These are phyloP conservation scores for Zoysia japonica DNA, from an alignment of 176 grass and related monocot genomes.

Conservation along the genomic window DNA sequence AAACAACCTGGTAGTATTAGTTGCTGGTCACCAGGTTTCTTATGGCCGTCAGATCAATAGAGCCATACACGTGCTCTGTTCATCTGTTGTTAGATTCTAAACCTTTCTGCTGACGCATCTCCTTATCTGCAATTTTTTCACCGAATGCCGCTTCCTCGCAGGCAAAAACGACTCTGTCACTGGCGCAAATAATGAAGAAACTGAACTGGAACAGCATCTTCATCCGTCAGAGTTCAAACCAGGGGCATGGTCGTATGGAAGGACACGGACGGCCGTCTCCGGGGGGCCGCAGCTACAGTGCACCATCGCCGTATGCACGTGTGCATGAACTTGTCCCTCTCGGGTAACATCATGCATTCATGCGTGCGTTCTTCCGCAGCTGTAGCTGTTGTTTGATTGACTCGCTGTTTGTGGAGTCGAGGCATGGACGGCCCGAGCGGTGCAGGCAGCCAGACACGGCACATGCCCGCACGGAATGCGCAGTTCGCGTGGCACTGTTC, in stretches of 20 bases:
- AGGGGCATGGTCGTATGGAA: background rate
- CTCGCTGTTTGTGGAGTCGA: slow-evolving; percentile 35
- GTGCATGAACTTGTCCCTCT: slow-evolving; percentile 46
- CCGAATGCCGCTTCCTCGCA: background rate
- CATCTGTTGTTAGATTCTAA: background rate
- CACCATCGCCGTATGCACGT: slow-evolving; percentile 44
- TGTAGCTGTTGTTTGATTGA: slow-evolving; percentile 38
- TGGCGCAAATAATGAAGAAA: background rate
- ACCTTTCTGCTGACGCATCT: background rate
- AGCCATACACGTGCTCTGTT: background rate
- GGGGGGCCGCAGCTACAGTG: slow-evolving; percentile 57
- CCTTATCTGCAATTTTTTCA: background rate
- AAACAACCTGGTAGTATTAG: slow-evolving; percentile 1
- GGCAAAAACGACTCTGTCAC: slow-evolving; percentile 8
- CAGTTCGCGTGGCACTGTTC: slow-evolving; percentile 38
- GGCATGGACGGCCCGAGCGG: slow-evolving; percentile 32
- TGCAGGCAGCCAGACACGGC: slow-evolving; percentile 36
- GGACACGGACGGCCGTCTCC: slow-evolving; percentile 16
- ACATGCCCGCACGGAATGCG: slow-evolving; percentile 24
- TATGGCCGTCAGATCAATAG: background rate
- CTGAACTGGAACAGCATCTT: slow-evolving; percentile 17
- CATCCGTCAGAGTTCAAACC: slow-evolving; percentile 34
- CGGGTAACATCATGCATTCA: slow-evolving; percentile 47
- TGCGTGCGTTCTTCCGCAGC: slow-evolving; percentile 28
- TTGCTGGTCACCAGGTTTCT: background rate